Evolutionary conservation across 176 grass and related monocot genomes (phyloP).

Genomic region (Triticum urartu): DNA sequence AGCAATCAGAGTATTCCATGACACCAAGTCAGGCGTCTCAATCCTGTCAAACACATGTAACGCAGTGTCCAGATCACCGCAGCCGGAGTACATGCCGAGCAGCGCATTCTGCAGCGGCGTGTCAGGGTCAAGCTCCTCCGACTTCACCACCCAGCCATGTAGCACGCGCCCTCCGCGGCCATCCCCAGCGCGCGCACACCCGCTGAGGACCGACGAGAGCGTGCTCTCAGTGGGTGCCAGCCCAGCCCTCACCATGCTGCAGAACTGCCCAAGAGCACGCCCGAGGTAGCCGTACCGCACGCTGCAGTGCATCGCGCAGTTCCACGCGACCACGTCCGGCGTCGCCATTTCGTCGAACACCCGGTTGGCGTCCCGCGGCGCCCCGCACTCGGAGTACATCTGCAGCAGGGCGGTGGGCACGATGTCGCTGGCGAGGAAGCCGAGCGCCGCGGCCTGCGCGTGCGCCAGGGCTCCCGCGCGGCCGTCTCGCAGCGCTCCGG

Average conservation of each 20-base stretch:
- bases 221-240: conserved; percentile 53
- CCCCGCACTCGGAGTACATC: conserved; percentile 62
- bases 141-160: conserved; percentile 74
- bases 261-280: conserved; percentile 45
- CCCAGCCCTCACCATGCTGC: conserved; percentile 40
- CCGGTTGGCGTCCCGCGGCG: conserved; percentile 41
- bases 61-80: conserved; percentile 51
- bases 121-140: conserved; percentile 59
- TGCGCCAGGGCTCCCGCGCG: conserved; percentile 35
- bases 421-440: conserved; percentile 47
- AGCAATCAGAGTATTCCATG: conserved; percentile 86
- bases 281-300: conserved; percentile 48
- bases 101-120: conserved; percentile 65
- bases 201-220: conserved; percentile 52
- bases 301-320: conserved; percentile 66
- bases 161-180: conserved; percentile 43
- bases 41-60: conserved; percentile 60
- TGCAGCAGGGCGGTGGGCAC: conserved; percentile 72
- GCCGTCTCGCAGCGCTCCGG: conserved; percentile 10
- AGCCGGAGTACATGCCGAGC: conserved; percentile 74
- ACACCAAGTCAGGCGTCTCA: conserved; percentile 56
- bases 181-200: conserved; percentile 38
- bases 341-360: conserved; percentile 64
- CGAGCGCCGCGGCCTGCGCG: conserved; percentile 26
- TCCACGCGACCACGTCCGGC: conserved; percentile 71